These are phyloP conservation scores for Rhizopus sp. DNA, from an alignment of 371 early-diverging fungal species.

Conservation along the genomic window DNA sequence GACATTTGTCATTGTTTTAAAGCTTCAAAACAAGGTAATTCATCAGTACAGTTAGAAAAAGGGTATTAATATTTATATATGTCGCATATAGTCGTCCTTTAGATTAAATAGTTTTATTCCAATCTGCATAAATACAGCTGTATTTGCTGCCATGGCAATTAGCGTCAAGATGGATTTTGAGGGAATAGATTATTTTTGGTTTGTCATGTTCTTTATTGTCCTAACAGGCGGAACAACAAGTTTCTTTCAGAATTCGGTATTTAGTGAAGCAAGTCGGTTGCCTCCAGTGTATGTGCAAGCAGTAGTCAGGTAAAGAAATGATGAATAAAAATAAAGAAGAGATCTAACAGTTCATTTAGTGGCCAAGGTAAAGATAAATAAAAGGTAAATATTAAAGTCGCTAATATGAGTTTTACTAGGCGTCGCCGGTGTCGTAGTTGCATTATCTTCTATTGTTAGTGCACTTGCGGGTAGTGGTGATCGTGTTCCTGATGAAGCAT, in stretches of 20 bases:
- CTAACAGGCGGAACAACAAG: conserved; percentile 67
- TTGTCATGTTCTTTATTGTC: conserved; percentile 58
- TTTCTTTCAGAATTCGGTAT: conserved; percentile 68
- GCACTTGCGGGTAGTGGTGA: conserved; percentile 33
- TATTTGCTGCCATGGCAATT: conserved; percentile 37
- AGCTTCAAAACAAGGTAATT: conserved; percentile 63
- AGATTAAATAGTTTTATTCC: conserved; percentile 30
- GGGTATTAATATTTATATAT: neutral
- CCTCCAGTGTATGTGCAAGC: conserved; percentile 74
- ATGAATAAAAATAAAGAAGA: neutral
- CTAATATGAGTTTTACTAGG: conserved; percentile 24
- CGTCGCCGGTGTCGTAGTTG: conserved; percentile 64
- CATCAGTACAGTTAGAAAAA: neutral
- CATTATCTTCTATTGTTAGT: conserved; percentile 57
- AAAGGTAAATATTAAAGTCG: neutral
- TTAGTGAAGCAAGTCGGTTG: conserved; percentile 75
- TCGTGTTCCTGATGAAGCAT: conserved; percentile 30
- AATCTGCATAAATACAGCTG: conserved; percentile 32
- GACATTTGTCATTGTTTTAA: conserved; percentile 57
- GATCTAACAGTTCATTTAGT: conserved; percentile 21
- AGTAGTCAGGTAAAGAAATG: conserved; percentile 63
- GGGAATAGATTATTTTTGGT: conserved; percentile 59
- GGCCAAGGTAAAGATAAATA: conserved; percentile 47
- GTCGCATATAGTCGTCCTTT: conserved; percentile 21
- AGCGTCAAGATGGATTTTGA: conserved; percentile 31